phyloP scores from a whole-genome alignment of 2,329 filamentous ascomycete genomes.

The Mycosphaerella arachidis region DNA sequence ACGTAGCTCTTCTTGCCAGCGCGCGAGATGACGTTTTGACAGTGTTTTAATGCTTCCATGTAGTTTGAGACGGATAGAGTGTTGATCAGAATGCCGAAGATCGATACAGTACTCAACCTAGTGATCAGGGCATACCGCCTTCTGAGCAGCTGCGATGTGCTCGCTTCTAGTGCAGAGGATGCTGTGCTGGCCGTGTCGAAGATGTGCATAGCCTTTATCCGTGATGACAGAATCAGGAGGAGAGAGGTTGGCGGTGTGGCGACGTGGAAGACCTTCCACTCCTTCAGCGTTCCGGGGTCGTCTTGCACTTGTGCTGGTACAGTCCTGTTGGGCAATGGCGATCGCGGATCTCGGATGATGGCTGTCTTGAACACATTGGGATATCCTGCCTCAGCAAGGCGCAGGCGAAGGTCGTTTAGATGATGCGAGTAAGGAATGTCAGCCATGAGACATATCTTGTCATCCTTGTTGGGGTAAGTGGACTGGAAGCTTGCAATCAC shows the following conservation, averaged over 20 bases:
- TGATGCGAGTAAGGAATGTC: conserved; percentile 84
- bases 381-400: conserved; percentile 63
- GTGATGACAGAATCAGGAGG: conserved; percentile 79
- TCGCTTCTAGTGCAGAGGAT: conserved; percentile 41
- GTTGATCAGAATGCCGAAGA: conserved; percentile 94
- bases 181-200: conserved; percentile 54
- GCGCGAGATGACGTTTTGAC: conserved; percentile 66
- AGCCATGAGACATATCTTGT: conserved; percentile 74
- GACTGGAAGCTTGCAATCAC: conserved; percentile 59
- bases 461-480: conserved; percentile 61
- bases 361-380: conserved; percentile 62
- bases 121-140: conserved; percentile 86
- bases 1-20: conserved; percentile 94
- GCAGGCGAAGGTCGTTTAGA: conserved; percentile 54
- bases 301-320: conserved; percentile 51
- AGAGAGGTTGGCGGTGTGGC: conserved; percentile 75
- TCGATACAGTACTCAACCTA: conserved; percentile 70
- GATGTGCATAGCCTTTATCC: conserved; percentile 73
- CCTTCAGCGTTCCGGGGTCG: conserved; percentile 49
- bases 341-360: conserved; percentile 73
- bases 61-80: conserved; percentile 91
- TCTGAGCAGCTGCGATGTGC: conserved; percentile 60
- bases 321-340: conserved; percentile 77
- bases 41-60: conserved; percentile 69
- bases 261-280: conserved; percentile 80